phyloP scores from a whole-genome alignment of 495 filamentous ascomycete species.

The Talaromyces thailandensis region DNA sequence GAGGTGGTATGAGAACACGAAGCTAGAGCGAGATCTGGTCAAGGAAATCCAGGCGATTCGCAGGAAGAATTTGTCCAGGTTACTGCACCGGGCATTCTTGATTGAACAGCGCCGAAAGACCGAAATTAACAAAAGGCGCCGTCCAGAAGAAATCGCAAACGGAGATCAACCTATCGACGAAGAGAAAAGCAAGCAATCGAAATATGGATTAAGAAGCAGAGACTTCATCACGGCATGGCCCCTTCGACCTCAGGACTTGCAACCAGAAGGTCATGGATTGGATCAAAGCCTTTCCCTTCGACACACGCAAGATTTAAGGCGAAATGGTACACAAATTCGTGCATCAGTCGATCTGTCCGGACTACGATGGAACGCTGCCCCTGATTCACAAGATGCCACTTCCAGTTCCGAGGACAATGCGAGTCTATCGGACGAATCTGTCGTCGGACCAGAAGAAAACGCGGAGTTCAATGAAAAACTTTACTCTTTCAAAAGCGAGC shows the following conservation, averaged over 20 bases:
- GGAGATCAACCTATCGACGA: not conserved
- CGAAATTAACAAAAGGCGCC: not conserved
- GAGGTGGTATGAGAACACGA: not conserved
- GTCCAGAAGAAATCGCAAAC: not conserved
- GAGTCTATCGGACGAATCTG: not conserved
- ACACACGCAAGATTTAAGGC: not conserved
- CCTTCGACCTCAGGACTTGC: not conserved
- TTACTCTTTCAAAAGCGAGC: not conserved
- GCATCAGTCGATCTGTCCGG: not conserved
- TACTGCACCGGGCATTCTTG: not conserved
- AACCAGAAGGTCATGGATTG: not conserved
- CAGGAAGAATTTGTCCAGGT: not conserved
- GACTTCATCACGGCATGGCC: not conserved
- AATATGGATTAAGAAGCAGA: not conserved
- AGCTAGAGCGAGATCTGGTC: not conserved
- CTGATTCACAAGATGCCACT: not conserved
- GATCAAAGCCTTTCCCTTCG: not conserved
- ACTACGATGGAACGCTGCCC: not conserved
- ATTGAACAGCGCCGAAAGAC: not conserved
- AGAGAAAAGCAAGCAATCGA: not conserved
- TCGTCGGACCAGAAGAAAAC: not conserved
- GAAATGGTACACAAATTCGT: not conserved
- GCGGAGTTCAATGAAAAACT: not conserved
- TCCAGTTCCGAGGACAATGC: not conserved
- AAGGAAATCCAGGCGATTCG: not conserved